Evolutionary conservation across 495 filamentous ascomycete species (phyloP), one percentile per base, ranked within the genome.

Genomic region (Saxophila tyrrhenica): DNA sequence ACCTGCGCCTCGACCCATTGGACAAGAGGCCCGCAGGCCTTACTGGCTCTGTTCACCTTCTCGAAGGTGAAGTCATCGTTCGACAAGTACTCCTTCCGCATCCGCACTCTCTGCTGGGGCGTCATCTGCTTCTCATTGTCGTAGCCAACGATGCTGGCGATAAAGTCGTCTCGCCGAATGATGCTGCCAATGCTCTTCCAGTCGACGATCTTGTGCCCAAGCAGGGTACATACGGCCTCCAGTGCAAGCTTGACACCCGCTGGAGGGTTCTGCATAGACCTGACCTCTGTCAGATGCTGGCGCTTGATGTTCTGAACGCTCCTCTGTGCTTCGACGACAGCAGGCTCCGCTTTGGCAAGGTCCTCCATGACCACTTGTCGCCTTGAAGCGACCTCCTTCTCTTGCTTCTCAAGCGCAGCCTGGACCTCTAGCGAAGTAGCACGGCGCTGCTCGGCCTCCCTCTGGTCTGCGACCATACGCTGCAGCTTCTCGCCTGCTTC

Each of bases 1-100:
- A 97, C 92, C 70, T 99, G 92, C 38, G 92, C 92, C 69, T 89
- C 81, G 22, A 95, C 90, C 92, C 92, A 99, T 67, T 95, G 87
- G 24, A 97, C 94, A 35, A 99, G 73, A 24, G 92, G 92, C 65
- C 94, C 92, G 70, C 92, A 99, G 29, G 92, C 92, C 70, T 91
- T 95, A 74, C 85, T 91, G 55, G 92, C 92, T 59, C 87, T 86
- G 69, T 94, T 90, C 65, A 95, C 92, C 69, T 84, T 84, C 62
- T 97, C 94, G 61, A 87, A 95, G 0, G 90, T 95, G 67, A 96
- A 99, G 62, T 96, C 89, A 15, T 87, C 83, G 66, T 92, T 87
- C 3, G 86, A 86, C 50, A 99, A 69, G 70, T 84, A 99, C 47
- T 95, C 87, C 49, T 83, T 88, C 57, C 89, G 82, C 92, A 99